Conservation (phyloP, 352 stramenopile species). For the Phytophthora fragariaefolia region DNA sequence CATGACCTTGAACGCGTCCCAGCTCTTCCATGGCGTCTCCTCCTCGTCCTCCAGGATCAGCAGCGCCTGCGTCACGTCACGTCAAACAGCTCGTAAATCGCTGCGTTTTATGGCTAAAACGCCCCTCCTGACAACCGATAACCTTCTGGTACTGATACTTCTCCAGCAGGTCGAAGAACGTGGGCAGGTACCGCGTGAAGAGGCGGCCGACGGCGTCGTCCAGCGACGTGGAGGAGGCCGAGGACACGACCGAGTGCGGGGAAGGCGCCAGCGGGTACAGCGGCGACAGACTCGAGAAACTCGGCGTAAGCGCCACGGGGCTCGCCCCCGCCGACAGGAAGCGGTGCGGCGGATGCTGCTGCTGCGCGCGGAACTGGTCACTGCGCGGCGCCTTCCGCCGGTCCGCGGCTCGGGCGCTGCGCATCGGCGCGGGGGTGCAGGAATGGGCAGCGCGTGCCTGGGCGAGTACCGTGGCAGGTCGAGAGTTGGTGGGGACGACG, state of each 20-base stretch:
- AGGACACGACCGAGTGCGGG: slow-evolving; percentile 30
- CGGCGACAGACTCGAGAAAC: slow-evolving; percentile 49
- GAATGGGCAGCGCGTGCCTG: background rate
- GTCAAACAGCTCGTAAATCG: background rate
- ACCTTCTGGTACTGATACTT: slow-evolving; percentile 68
- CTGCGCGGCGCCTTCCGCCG: slow-evolving; percentile 26
- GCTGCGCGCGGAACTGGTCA: slow-evolving; percentile 28
- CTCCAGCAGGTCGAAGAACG: slow-evolving; percentile 65
- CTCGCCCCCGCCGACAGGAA: slow-evolving; percentile 52
- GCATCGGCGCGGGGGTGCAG: slow-evolving; percentile 11
- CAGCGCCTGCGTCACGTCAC: slow-evolving; percentile 38
- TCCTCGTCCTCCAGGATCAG: slow-evolving; percentile 49
- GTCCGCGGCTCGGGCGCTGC: slow-evolving; percentile 2
- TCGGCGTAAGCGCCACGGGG: slow-evolving; percentile 52
- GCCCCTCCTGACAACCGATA: too few species aligned
- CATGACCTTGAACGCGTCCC: slow-evolving; percentile 61
- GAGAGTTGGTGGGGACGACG: too few species aligned
- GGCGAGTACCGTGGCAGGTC: too few species aligned
- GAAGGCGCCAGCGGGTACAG: slow-evolving; percentile 46
- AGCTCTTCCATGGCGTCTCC: slow-evolving; percentile 55
- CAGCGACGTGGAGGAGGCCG: slow-evolving; percentile 28
- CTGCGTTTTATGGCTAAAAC: background rate
- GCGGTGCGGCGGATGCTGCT: slow-evolving; percentile 24
- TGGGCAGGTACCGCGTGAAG: slow-evolving; percentile 60
- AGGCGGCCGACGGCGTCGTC: slow-evolving; percentile 57